Evolutionary conservation across 805 yeast genomes (phyloP), one percentile per base, ranked within the genome.

Genomic region (Monosporozyma aerobia): DNA sequence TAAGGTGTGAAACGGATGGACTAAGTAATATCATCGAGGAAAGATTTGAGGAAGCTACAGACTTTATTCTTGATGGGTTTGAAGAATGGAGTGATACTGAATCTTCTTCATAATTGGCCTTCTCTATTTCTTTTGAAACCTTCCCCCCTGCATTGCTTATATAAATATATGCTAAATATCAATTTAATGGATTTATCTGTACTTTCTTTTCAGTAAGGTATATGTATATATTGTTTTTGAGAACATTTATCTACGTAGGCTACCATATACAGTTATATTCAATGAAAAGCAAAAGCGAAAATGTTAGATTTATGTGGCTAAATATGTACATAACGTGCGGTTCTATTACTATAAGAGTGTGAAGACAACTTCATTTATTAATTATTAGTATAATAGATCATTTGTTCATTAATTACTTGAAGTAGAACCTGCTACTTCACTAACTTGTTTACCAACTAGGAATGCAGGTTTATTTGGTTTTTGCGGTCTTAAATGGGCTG

Each of bases 31-130:
- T 88, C 13, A 77, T 89, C 51, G 83, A 82, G 55, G 97, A 88
- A 65, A 75, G 90, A 63, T 87, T 87, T 58, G 89, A 85, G 32
- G 97, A 90, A 62, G 87, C 90, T 1, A 77, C 86, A 16, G 96
- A 88, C 62, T 90, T 89, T 63, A 80, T 92, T 41, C 69, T 84
- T 57, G 95, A 87, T 61, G 81, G 90, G 1, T 74, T 87, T 54
- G 90, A 87, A 61, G 94, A 82, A 49, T 78, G 74, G 67, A 80
- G 77, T 44, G 77, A 77, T 66, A 73, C 63, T 19, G 70, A 67
- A 50, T 64, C 45, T 43, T 43, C 45, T 11, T 43, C 45, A 22
- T 43, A 23, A 43, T 52, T 52, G 4, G 8, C 8, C 19, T 40
- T 9, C 27, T 19, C 16, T 39, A n/a, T 14, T 5, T 13, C 8